Base-by-base conservation (phyloP, 1,139 yeast species). In the Ashbya aceris region DNA sequence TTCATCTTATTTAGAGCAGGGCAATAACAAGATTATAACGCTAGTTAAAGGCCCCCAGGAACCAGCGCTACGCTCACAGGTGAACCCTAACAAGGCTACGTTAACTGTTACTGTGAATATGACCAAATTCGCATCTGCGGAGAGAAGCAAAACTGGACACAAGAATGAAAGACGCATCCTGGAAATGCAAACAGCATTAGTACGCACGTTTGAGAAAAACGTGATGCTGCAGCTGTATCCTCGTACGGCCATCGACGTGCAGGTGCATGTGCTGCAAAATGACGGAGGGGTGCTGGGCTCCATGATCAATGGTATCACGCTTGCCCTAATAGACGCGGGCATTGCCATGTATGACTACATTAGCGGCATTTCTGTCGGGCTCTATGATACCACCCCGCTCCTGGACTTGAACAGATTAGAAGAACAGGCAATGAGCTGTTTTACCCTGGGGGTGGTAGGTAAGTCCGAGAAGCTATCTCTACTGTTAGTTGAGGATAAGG, bases 271-370 rank as follows among this genome's bases (percentile, higher is more conserved):
- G 0, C 68, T 91, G 45, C 80, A 91, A 8, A 86, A 86, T 54
- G 98, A 93, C 58, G 98, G 98, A 30, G 95, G 96, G 0, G 61
- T 89, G 39, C 65, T 91, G 50, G 77, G 95, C 0, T 73, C 84
- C 1, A 76, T 93, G 54, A 71, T 86, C 39, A 91, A 93, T 59
- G 86, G 96, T n/a, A 76, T 84, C 40, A 85, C 96, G 1, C 67
- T 91, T 51, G 97, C 96, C 0, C 69, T 91, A 40, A 78, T 91
- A 37, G 97, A 93, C 64, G 96, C 97, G 1, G 98, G 98, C 37
- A 80, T 91, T 36, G 84, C 96, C 12, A 82, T 91, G 85, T 83
- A 83, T 56, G 97, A 91, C 60, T 89, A 85, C 58, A 83, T 91
- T 10, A 75, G 87, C 40, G 79, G 95, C 3, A 73, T 86, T 30